Percentiles rank a stretch among this genome's conserved stretches.
phyloP scores from a whole-genome alignment of 371 early-diverging fungal species.

The Rhizopus sp. region DNA sequence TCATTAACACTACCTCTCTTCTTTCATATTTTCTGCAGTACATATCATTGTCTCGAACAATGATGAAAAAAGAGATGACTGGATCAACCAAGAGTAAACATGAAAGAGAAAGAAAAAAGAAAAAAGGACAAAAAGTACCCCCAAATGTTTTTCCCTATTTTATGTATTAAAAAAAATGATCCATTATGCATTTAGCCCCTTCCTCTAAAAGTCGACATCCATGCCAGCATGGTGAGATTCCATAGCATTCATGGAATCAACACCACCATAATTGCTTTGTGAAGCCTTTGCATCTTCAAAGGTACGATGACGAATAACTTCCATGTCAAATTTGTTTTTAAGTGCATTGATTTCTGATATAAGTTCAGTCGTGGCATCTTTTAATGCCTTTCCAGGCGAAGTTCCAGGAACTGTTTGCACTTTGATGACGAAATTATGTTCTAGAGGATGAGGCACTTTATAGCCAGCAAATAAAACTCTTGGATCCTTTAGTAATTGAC shows the following conservation, averaged over 20 bases:
- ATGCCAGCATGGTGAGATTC: slow-evolving; percentile 46
- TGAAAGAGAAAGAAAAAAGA: no score
- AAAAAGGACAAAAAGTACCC: no score
- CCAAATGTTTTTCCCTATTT: no score
- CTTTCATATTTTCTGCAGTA: no score
- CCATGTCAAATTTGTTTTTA: slow-evolving; percentile 81
- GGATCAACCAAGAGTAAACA: no score
- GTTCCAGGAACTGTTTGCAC: slow-evolving; percentile 89
- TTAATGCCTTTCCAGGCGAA: slow-evolving; percentile 81
- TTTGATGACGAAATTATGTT: slow-evolving; percentile 87
- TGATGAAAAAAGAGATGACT: no score
- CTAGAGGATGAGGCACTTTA: slow-evolving; percentile 97
- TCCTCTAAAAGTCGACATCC: slow-evolving; percentile 55
- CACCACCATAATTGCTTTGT: slow-evolving; percentile 31
- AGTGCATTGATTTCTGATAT: slow-evolving; percentile 81
- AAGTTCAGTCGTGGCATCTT: slow-evolving; percentile 75
- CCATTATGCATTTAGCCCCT: background rate
- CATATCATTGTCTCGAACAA: no score
- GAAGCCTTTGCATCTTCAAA: slow-evolving; percentile 48
- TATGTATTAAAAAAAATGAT: no score
- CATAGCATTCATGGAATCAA: slow-evolving; percentile 30
- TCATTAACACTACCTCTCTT: no score
- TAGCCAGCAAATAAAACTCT: slow-evolving; percentile 97
- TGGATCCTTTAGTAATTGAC: slow-evolving; percentile 89
- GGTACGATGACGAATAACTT: slow-evolving; percentile 52